Base-by-base conservation (phyloP, 371 early-diverging fungal genomes). In the Batkoa obscura region DNA sequence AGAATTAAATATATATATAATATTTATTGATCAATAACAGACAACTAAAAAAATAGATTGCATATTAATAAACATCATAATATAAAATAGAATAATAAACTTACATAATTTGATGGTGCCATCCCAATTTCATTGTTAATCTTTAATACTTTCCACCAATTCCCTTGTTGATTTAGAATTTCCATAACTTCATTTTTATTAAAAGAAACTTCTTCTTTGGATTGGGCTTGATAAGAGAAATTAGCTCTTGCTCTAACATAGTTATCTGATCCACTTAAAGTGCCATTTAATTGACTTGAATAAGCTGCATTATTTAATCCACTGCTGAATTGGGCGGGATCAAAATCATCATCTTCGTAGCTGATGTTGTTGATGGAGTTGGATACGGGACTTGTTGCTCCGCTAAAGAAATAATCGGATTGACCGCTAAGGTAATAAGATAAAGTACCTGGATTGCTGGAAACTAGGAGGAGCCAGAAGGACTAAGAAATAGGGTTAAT, bases 71-170 rank as follows among this genome's bases (percentile, higher is more conserved):
- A n/a, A n/a, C n/a, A n/a, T n/a, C n/a, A n/a, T n/a, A n/a, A n/a
- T n/a, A n/a, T n/a, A n/a, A n/a, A n/a, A n/a, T n/a, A n/a, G n/a
- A 53, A 38, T 38, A 35, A 35, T 43, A 33, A 12, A 23, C 23
- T 53, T 55, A 55, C 55, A 56, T 90, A 94, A 72, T 94, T 94
- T 66, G 84, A 83, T 49, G 95, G 95, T 12, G 83, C 91, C 69
- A 94, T 92, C 58, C 95, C 95, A 12, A 78, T 66, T 6, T 74
- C 62, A 15, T 91, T 92, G 60, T 90, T 84, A 43, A 69, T 66
- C 58, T 81, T 83, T 57, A 80, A 78, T 41, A 86, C 94, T 66
- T 87, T 84, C 94, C 94, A 94, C 94, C 94, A 94, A 61, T 90
- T 88, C 64, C 94, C 94, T 67, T 83, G 79, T 62, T 77, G 85